Percentiles rank a stretch among this genome's conserved stretches.
phyloP scores from a whole-genome alignment of 1,139 yeast species.

The Nakaseomyces uthaithaninus region DNA sequence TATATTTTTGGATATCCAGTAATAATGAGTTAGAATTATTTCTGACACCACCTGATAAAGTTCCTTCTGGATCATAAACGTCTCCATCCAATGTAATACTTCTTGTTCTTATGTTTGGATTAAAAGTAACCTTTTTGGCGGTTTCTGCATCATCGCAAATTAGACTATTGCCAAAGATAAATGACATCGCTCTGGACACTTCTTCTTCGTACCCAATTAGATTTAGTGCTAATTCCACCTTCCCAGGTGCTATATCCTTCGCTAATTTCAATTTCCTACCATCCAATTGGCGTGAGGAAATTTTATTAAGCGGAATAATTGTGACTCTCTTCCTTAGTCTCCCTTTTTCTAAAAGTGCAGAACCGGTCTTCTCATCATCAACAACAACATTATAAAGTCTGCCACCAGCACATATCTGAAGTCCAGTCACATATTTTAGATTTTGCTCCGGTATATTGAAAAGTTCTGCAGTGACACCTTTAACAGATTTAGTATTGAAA shows the following conservation, averaged over 20 bases:
- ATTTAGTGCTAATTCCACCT: conserved; percentile 80
- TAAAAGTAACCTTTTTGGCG: conserved; percentile 81
- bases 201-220: conserved; percentile 67
- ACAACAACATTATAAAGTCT: conserved; percentile 85
- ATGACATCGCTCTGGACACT: conserved; percentile 77
- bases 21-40: conserved; percentile 50
- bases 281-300: conserved; percentile 49
- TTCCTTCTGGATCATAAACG: conserved; percentile 92
- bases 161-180: conserved; percentile 80
- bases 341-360: conserved; percentile 73
- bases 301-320: conserved; percentile 84
- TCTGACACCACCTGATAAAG: conserved; percentile 91
- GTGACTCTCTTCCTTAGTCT: conserved; percentile 76
- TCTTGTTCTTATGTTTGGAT: conserved; percentile 68
- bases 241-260: conserved; percentile 52
- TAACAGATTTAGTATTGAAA: conserved; percentile 57
- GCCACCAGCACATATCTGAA: conserved; percentile 94
- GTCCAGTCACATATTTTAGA: conserved; percentile 62
- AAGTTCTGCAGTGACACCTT: conserved; percentile 85
- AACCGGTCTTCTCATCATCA: conserved; percentile 76
- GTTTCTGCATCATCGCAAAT: conserved; percentile 82
- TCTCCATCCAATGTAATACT: conserved; percentile 95
- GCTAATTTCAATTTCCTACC: conserved; percentile 47
- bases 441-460: conserved; percentile 57
- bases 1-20: conserved; percentile 60